These are phyloP conservation scores for Saccharomycopsis fibuligera DNA, from an alignment of 805 yeast species.

Conservation along the genomic window DNA sequence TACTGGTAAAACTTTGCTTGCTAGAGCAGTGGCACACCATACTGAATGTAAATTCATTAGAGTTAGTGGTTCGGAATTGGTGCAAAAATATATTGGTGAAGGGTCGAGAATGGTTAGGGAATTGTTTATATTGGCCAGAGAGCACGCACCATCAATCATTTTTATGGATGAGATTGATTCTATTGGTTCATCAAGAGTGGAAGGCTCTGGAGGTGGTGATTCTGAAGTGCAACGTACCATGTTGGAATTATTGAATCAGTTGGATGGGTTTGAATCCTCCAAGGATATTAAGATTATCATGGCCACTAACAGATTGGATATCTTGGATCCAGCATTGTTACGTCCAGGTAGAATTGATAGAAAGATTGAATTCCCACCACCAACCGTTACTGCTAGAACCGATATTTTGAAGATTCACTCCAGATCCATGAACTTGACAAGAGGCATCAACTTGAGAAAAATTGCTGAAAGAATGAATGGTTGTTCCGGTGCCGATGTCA, in stretches of 20 bases:
- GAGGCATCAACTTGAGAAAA: slow-evolving; percentile 86
- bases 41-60: slow-evolving; percentile 95
- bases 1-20: slow-evolving; percentile 91
- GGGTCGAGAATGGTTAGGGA: slow-evolving; percentile 97
- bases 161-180: slow-evolving; percentile 98
- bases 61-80: slow-evolving; percentile 91
- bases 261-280: slow-evolving; percentile 92
- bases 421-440: slow-evolving; percentile 88
- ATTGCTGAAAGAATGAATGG: slow-evolving; percentile 97
- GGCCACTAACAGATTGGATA: slow-evolving; percentile 96
- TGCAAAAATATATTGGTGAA: slow-evolving; percentile 94
- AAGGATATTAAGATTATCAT: slow-evolving; percentile 92
- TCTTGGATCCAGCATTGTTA: slow-evolving; percentile 88
- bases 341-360: slow-evolving; percentile 98
- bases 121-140: slow-evolving; percentile 93
- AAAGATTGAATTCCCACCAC: slow-evolving; percentile 95
- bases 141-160: slow-evolving; percentile 93
- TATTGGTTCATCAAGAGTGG: slow-evolving; percentile 92
- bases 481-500: slow-evolving; percentile 96
- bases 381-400: slow-evolving; percentile 87
- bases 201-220: slow-evolving; percentile 78
- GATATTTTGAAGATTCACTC: slow-evolving; percentile 94
- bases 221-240: slow-evolving; percentile 97
- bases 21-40: slow-evolving; percentile 96
- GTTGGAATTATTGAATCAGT: slow-evolving; percentile 91